These are phyloP conservation scores for Xylaria hypoxylon DNA, from an alignment of 2,329 filamentous ascomycete species.

Conservation along the genomic window DNA sequence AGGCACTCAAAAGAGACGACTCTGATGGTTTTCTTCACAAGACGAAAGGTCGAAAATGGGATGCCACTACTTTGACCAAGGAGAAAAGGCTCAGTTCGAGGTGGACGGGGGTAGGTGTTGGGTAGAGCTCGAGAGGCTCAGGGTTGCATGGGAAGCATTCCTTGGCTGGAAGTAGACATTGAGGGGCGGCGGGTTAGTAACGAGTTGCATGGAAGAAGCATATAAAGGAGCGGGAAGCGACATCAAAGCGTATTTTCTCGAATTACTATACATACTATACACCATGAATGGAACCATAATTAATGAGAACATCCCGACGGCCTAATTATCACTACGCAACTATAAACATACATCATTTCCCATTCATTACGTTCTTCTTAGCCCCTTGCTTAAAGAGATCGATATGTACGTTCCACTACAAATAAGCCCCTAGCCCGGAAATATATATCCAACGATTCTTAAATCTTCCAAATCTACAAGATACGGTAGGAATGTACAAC, in stretches of 20 bases:
- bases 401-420: conserved; percentile 1
- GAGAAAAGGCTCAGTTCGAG: conserved; percentile 72
- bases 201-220: background rate
- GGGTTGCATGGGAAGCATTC: conserved; percentile 72
- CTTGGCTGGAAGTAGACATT: conserved; percentile 43
- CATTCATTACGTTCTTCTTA: background rate
- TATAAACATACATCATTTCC: background rate
- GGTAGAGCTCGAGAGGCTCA: conserved; percentile 77
- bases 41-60: conserved; percentile 69
- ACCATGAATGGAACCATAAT: background rate
- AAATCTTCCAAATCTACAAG: background rate
- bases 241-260: background rate
- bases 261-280: background rate
- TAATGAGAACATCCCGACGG: background rate
- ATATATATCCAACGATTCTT: background rate
- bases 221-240: background rate
- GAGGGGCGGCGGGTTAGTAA: background rate
- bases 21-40: conserved; percentile 64
- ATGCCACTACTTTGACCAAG: conserved; percentile 68
- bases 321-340: background rate
- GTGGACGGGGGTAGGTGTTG: conserved; percentile 71
- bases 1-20: conserved; percentile 55
- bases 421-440: background rate
- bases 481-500: background rate
- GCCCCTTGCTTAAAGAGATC: background rate